Percentiles rank a stretch among this genome's conserved stretches.
These are phyloP conservation scores for Colletotrichum sidae DNA, from an alignment of 2,329 filamentous ascomycete genomes.

Conservation along the genomic window DNA sequence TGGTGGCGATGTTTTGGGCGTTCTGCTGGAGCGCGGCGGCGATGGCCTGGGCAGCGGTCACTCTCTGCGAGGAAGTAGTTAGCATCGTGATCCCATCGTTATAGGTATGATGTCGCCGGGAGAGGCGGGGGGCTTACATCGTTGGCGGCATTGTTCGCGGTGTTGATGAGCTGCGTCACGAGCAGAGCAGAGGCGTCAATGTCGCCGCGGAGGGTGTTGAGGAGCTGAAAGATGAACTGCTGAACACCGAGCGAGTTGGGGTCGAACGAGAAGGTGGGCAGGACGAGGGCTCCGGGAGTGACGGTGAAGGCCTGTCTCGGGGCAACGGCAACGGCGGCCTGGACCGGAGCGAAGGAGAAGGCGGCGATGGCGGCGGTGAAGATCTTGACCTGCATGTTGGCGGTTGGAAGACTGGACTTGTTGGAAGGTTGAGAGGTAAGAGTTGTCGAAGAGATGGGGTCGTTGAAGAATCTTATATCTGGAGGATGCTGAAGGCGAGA, in stretches of 20 bases:
- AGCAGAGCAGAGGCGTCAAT: neutral
- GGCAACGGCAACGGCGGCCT: conserved; percentile 8
- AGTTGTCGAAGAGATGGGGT: neutral
- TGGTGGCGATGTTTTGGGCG: neutral
- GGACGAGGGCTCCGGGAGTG: conserved; percentile 6
- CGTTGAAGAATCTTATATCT: neutral
- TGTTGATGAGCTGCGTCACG: neutral
- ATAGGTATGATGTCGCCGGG: too few species aligned
- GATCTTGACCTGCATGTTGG: conserved; percentile 37
- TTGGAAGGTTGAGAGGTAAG: neutral
- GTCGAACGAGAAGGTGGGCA: neutral
- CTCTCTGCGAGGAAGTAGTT: too few species aligned
- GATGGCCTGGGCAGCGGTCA: conserved; percentile 1
- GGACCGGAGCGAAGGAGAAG: conserved; percentile 26
- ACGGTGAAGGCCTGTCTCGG: conserved; percentile 9
- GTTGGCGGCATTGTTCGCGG: too few species aligned
- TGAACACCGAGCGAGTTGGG: neutral
- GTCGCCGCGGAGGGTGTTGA: conserved; percentile 3
- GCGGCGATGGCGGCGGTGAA: conserved; percentile 32
- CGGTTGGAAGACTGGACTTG: neutral
- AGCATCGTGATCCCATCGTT: too few species aligned
- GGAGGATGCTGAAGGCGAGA: neutral
- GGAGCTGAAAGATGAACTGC: neutral
- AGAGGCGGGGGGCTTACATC: too few species aligned
- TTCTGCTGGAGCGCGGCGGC: conserved; percentile 8